Conservation (phyloP, 192 early-diverging fungal genomes). For the Coemansia sp. region DNA sequence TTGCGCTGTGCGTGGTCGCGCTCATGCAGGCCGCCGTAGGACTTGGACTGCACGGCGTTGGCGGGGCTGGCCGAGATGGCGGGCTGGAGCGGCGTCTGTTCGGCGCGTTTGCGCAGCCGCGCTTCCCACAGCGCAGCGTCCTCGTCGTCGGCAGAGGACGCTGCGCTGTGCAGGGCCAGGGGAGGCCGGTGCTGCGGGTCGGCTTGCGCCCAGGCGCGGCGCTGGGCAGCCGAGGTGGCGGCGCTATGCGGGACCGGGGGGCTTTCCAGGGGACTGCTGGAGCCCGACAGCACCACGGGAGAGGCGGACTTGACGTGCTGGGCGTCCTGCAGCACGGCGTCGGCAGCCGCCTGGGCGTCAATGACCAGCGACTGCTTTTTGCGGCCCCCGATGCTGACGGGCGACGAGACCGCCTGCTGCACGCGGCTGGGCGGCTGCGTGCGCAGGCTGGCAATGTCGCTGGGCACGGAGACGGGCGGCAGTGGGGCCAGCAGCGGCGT, state of each 20-base stretch:
- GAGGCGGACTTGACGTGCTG: conserved; percentile 28
- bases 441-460: conserved; percentile 44
- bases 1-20: conserved; percentile 11
- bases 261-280: no score
- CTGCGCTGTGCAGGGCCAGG: conserved; percentile 6
- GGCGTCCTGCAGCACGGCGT: conserved; percentile 27
- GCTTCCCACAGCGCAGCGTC: conserved; percentile 27
- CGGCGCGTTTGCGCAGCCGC: conserved; percentile 26
- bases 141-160: conserved; percentile 1
- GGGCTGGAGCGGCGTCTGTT: conserved; percentile 10
- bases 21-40: conserved; percentile 29
- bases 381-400: conserved; percentile 48
- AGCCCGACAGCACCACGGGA: conserved; percentile 1
- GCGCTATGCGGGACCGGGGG: conserved; percentile 8
- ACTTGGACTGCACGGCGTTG: conserved; percentile 30
- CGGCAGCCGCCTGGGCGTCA: conserved; percentile 38
- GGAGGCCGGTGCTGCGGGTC: conserved; percentile 34
- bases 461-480: conserved; percentile 43
- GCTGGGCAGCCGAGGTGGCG: conserved; percentile 14
- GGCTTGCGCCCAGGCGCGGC: conserved; percentile 33
- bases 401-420: conserved; percentile 32
- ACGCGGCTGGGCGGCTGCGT: conserved; percentile 8
- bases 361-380: conserved; percentile 47
- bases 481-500: conserved; percentile 41
- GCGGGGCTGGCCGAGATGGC: conserved; percentile 24